A percentile compares a stretch with the other conserved stretches of the same genome.
These are phyloP conservation scores for Rhizopogon rudus DNA, from an alignment of 768 basidiomycete species.

Conservation along the genomic window DNA sequence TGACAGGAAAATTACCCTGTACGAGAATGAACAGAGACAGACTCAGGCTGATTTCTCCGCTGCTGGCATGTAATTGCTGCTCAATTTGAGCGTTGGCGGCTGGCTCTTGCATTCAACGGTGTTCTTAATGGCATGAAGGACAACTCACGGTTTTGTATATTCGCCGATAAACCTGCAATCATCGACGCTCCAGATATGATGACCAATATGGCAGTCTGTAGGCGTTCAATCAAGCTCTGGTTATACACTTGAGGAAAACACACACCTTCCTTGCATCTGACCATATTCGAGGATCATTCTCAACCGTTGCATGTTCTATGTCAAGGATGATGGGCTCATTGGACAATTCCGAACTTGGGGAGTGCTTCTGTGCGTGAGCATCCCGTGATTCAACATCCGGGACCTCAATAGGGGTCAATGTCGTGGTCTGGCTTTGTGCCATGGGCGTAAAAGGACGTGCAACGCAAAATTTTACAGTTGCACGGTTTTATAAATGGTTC, in stretches of 20 bases:
- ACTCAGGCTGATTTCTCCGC: constrained; percentile 59
- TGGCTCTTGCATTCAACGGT: constrained; percentile 18
- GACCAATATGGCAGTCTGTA: too few species aligned
- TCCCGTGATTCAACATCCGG: not conserved
- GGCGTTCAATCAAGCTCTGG: too few species aligned
- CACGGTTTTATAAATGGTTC: not conserved
- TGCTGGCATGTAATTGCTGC: constrained; percentile 52
- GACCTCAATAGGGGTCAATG: not conserved
- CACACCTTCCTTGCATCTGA: constrained; percentile 48
- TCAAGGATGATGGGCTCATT: constrained; percentile 12
- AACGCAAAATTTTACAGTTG: not conserved
- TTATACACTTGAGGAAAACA: not conserved
- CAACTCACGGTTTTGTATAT: constrained; percentile 22
- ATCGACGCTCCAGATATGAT: constrained; percentile 16
- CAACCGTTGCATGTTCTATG: constrained; percentile 37
- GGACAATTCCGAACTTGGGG: not conserved
- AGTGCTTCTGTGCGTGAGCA: not conserved
- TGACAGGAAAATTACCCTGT: constrained; percentile 62
- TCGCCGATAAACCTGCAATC: constrained; percentile 20
- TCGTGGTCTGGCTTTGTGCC: constrained; percentile 1
- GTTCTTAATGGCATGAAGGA: not conserved
- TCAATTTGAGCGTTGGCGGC: constrained; percentile 69
- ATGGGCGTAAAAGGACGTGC: not conserved
- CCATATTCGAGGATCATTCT: constrained; percentile 62
- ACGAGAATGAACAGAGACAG: constrained; percentile 66